Conservation (phyloP, 1,284 basidiomycete genomes). For the Neonothopanus nambi region DNA sequence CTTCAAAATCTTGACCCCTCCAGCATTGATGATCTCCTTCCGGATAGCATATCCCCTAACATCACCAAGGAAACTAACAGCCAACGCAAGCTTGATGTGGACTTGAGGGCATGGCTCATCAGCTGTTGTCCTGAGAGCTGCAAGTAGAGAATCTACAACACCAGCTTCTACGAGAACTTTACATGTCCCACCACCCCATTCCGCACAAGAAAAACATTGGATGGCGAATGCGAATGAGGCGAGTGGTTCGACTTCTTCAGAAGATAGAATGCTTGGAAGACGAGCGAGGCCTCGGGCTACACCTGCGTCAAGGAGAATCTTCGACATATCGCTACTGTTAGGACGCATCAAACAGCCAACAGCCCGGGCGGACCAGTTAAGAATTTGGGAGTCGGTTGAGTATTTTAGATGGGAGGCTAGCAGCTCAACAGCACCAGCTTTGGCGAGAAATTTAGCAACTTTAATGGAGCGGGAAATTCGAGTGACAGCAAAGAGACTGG, state of each 20-base stretch:
- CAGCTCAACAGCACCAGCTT: slow-evolving; percentile 21
- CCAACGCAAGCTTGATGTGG: slow-evolving; percentile 26
- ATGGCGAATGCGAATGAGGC: slow-evolving; percentile 27
- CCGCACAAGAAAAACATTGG: slow-evolving; percentile 25
- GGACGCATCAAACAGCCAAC: slow-evolving; percentile 28
- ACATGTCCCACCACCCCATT: slow-evolving; percentile 26
- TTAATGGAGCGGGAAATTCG: slow-evolving; percentile 26
- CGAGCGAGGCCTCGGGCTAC: slow-evolving; percentile 25
- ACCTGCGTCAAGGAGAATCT: slow-evolving; percentile 24
- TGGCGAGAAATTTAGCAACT: slow-evolving; percentile 23
- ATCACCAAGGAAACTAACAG: slow-evolving; percentile 24
- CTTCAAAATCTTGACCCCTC: slow-evolving; percentile 26
- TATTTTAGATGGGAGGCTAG: slow-evolving; percentile 21
- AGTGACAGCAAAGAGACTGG: slow-evolving; percentile 21
- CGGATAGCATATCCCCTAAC: slow-evolving; percentile 24
- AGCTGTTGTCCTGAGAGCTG: slow-evolving; percentile 23
- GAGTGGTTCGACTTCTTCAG: slow-evolving; percentile 21
- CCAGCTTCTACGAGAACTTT: slow-evolving; percentile 24
- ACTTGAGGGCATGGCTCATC: slow-evolving; percentile 22
- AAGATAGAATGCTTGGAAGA: slow-evolving; percentile 8
- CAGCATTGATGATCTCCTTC: slow-evolving; percentile 28
- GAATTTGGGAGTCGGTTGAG: slow-evolving; percentile 22
- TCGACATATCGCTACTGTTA: slow-evolving; percentile 26
- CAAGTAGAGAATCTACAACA: slow-evolving; percentile 25
- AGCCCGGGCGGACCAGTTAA: slow-evolving; percentile 24